Percentiles rank a stretch among this genome's conserved stretches.
Evolutionary conservation across 2,329 filamentous ascomycete genomes (phyloP).

Genomic region (Ophiostoma triangulosporum): DNA sequence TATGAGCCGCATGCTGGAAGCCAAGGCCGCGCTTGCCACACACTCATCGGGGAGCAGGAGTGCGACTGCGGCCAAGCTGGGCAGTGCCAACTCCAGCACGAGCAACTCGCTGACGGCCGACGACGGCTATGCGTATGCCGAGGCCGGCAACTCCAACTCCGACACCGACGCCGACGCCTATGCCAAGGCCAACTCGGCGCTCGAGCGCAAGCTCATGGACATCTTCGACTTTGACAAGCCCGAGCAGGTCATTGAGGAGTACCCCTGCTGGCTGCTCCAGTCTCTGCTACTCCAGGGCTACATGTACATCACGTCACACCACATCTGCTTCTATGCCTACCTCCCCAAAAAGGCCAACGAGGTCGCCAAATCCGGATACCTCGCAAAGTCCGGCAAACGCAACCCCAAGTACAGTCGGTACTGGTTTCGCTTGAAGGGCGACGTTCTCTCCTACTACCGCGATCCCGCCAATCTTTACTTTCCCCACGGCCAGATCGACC

Average conservation of each 20-base stretch:
- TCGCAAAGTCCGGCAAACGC: slow-evolving; percentile 76
- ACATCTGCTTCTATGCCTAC: slow-evolving; percentile 96
- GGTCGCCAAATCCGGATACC: slow-evolving; percentile 72
- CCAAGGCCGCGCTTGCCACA: slow-evolving; percentile 44
- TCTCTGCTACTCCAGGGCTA: slow-evolving; percentile 87
- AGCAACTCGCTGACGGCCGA: slow-evolving; percentile 25
- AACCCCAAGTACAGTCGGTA: slow-evolving; percentile 81
- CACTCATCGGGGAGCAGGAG: neutral
- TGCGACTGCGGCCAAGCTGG: slow-evolving; percentile 8
- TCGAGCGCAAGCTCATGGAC: slow-evolving; percentile 62
- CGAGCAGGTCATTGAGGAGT: slow-evolving; percentile 83
- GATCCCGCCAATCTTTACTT: slow-evolving; percentile 82
- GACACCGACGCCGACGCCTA: slow-evolving; percentile 26
- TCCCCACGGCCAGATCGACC: slow-evolving; percentile 78
- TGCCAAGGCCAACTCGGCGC: slow-evolving; percentile 35
- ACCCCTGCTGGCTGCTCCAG: slow-evolving; percentile 85
- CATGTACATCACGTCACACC: slow-evolving; percentile 85
- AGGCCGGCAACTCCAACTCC: slow-evolving; percentile 20
- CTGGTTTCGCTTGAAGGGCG: slow-evolving; percentile 87
- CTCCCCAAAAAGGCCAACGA: slow-evolving; percentile 81
- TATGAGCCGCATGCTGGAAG: slow-evolving; percentile 66
- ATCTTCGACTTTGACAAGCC: slow-evolving; percentile 73
- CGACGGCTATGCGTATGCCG: slow-evolving; percentile 25
- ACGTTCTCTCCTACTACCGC: slow-evolving; percentile 80
- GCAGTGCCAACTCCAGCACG: slow-evolving; percentile 30